Evolutionary conservation across 2,329 filamentous ascomycete genomes (phyloP).

Genomic region (Cladosporium colombiae): DNA sequence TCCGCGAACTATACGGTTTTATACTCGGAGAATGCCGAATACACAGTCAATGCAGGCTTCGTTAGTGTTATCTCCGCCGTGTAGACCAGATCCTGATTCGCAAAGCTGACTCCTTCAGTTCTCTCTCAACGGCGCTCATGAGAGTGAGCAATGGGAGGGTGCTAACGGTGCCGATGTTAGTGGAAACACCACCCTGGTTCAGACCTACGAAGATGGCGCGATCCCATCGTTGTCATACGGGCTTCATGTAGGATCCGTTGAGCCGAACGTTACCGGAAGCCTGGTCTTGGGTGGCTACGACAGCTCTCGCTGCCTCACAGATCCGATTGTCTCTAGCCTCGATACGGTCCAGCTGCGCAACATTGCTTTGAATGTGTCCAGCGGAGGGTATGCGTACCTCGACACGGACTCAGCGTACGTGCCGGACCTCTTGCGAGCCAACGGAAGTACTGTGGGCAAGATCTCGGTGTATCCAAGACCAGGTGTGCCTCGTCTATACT

Average conservation of each 20-base stretch:
- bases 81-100: not conserved
- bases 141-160: slow-evolving; percentile 3
- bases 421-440: slow-evolving; percentile 11
- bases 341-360: slow-evolving; percentile 38
- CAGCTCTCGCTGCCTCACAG: slow-evolving; percentile 21
- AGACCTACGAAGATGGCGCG: slow-evolving; percentile 19
- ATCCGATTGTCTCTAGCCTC: slow-evolving; percentile 18
- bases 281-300: slow-evolving; percentile 27
- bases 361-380: slow-evolving; percentile 45
- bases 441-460: slow-evolving; percentile 10
- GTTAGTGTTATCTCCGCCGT: slow-evolving; percentile 9
- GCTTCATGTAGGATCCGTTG: slow-evolving; percentile 24
- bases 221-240: slow-evolving; percentile 23
- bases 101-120: slow-evolving; percentile 17
- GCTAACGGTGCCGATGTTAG: not conserved
- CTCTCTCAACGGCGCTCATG: slow-evolving; percentile 19
- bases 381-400: slow-evolving; percentile 44
- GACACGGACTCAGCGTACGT: slow-evolving; percentile 21
- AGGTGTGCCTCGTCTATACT: slow-evolving; percentile 30
- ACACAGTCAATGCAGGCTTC: slow-evolving; percentile 21
- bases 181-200: slow-evolving; percentile 16
- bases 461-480: slow-evolving; percentile 28
- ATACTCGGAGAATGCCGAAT: not conserved
- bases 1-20: slow-evolving; percentile 6
- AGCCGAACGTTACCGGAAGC: slow-evolving; percentile 19